These are phyloP conservation scores for Ustilago xerochloae DNA, from an alignment of 1,284 basidiomycete genomes.

Conservation along the genomic window DNA sequence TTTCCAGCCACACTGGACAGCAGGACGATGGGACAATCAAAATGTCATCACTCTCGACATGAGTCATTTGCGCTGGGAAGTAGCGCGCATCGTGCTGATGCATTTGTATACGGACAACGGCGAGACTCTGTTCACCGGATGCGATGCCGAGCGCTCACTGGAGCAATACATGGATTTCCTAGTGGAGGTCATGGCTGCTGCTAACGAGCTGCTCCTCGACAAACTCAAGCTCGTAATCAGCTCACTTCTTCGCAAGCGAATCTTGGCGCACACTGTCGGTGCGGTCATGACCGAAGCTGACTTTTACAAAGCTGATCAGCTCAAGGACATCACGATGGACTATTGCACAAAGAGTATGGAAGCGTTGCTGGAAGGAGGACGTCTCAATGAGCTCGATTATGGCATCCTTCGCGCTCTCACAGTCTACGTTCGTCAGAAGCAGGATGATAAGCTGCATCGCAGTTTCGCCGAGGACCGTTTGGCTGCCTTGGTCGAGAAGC, in stretches of 20 bases:
- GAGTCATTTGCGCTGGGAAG: slow-evolving; percentile 79
- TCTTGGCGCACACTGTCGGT: slow-evolving; percentile 82
- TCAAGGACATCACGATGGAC: slow-evolving; percentile 80
- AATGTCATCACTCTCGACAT: slow-evolving; percentile 76
- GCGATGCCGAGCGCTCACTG: slow-evolving; percentile 69
- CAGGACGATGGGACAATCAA: slow-evolving; percentile 73
- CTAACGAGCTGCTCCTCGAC: slow-evolving; percentile 88
- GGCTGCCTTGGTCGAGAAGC: slow-evolving; percentile 75
- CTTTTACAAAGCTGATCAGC: slow-evolving; percentile 78
- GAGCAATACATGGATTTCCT: slow-evolving; percentile 88
- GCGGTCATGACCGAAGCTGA: slow-evolving; percentile 85
- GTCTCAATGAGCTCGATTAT: slow-evolving; percentile 79
- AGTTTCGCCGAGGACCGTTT: slow-evolving; percentile 75
- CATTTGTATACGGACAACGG: slow-evolving; percentile 84
- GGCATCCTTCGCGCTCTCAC: slow-evolving; percentile 79
- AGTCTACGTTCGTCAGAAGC: slow-evolving; percentile 74
- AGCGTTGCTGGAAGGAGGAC: slow-evolving; percentile 81
- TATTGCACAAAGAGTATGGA: slow-evolving; percentile 89
- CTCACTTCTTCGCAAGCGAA: slow-evolving; percentile 70
- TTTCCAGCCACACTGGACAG: slow-evolving; percentile 85
- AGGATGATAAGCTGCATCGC: slow-evolving; percentile 77
- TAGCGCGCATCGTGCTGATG: slow-evolving; percentile 80
- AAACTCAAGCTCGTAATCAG: slow-evolving; percentile 87
- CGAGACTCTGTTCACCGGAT: slow-evolving; percentile 75
- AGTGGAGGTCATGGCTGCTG: slow-evolving; percentile 85